A percentile compares a stretch with the other conserved stretches of the same genome.
Evolutionary conservation across 2,329 filamentous ascomycete genomes (phyloP).

Genomic region (Fusarium hainanense): DNA sequence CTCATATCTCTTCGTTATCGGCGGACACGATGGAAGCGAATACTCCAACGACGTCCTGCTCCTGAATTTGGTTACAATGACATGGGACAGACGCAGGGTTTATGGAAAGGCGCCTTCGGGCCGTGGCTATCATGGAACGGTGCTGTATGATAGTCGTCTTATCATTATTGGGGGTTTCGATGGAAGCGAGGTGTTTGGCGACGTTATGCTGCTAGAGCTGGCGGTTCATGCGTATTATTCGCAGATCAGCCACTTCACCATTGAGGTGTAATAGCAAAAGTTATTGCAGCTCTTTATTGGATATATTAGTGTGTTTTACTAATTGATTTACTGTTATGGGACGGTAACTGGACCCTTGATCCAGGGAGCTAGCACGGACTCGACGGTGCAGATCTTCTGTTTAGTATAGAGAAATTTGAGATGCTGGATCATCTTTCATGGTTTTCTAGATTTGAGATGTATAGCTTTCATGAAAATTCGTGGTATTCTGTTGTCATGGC

Average conservation of each 20-base stretch:
- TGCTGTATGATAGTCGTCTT: constrained; percentile 73
- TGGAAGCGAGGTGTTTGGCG: constrained; percentile 73
- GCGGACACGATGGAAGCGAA: constrained; percentile 76
- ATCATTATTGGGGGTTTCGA: constrained; percentile 75
- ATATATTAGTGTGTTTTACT: constrained; percentile 26
- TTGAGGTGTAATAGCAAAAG: constrained; percentile 65
- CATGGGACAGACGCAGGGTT: constrained; percentile 75
- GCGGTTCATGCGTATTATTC: constrained; percentile 78
- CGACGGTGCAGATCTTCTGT: constrained; percentile 32
- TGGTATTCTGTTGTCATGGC: constrained; percentile 5
- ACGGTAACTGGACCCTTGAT: constrained; percentile 14
- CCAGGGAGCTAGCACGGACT: constrained; percentile 41
- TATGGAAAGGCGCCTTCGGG: constrained; percentile 72
- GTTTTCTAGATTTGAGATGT: neutral
- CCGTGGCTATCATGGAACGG: constrained; percentile 73
- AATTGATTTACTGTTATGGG: constrained; percentile 25
- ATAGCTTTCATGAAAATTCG: neutral
- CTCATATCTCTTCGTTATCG: constrained; percentile 76
- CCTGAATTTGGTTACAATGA: constrained; percentile 77
- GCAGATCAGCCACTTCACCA: constrained; percentile 78
- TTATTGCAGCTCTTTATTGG: neutral
- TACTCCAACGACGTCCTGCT: constrained; percentile 76
- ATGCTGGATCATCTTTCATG: constrained; percentile 27
- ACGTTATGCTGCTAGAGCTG: constrained; percentile 74
- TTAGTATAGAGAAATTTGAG: constrained; percentile 34